Conservation (phyloP, 805 yeast species). For the Torulaspora microellipsoides region DNA sequence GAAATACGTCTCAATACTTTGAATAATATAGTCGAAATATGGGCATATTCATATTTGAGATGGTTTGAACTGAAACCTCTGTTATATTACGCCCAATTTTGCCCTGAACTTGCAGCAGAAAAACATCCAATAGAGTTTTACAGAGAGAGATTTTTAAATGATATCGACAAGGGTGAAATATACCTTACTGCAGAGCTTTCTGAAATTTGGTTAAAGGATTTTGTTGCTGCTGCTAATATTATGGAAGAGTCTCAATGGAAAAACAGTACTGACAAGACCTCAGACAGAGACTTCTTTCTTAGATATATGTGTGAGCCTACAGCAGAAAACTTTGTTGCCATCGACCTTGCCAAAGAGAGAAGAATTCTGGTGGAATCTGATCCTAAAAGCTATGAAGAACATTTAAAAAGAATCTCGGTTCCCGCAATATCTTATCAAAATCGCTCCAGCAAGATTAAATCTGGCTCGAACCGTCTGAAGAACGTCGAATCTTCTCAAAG, state of each 20-base stretch:
- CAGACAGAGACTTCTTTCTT: conserved; percentile 30
- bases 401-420: conserved; percentile 25
- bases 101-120: conserved; percentile 20
- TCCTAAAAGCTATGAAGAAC: conserved; percentile 26
- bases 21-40: conserved; percentile 43
- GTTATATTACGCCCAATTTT: conserved; percentile 28
- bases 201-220: conserved; percentile 40
- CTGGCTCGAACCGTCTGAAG: not conserved
- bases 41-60: conserved; percentile 46
- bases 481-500: not conserved
- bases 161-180: conserved; percentile 41
- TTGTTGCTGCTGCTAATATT: conserved; percentile 44
- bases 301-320: conserved; percentile 36
- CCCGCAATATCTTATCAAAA: conserved; percentile 5
- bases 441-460: not conserved
- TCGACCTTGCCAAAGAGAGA: conserved; percentile 22
- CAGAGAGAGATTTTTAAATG: conserved; percentile 20
- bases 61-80: conserved; percentile 37
- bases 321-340: conserved; percentile 22
- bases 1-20: conserved; percentile 49
- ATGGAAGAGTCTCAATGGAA: conserved; percentile 37
- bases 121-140: conserved; percentile 13
- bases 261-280: conserved; percentile 36
- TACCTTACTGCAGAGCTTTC: conserved; percentile 50
- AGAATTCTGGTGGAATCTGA: conserved; percentile 20